Base-by-base conservation (phyloP, 106 monocot genomes). In the Phalaenopsis equestris region DNA sequence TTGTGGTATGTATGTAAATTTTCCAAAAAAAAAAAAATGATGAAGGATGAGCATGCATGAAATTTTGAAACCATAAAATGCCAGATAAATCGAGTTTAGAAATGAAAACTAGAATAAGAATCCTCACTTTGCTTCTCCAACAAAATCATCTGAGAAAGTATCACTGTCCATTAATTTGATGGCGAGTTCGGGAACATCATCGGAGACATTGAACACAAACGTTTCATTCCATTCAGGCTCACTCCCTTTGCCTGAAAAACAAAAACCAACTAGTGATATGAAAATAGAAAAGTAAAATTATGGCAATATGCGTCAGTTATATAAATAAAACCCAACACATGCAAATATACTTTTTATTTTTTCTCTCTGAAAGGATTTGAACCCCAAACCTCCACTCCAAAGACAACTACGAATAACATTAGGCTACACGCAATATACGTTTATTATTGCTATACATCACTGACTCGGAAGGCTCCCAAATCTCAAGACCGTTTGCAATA, bases 211-310 rank as follows among this genome's bases (percentile, higher is more conserved):
- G 80, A 90, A 90, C 1, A 86, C 58, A 77, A 90, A 90, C 46
- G 79, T 90, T 78, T 90, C 90, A 41, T 90, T 86, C 90, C 90
- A 90, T 84, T 88, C 88, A 49, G 88, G 90, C 15, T 90, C 78
- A 65, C 82, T 58, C 46, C 83, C 83, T 57, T 79, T 78, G 23
- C 78, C 83, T 83, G 77, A 45, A 82, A 6, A 36, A 55, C 23
- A 77, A 45, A 77, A 77, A 55, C 8, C 48, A 2, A 37, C 8
- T 55, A 30, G 18, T 24, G 30, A 18, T n/a, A 80, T 46, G 5
- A 67, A 82, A 43, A 3, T n/a, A 45, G 43, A 8, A 74, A 74
- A 74, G 1, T 3, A 61, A 6, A 74, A 43, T 43, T 18, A 74
- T 74, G 43, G 8, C 7, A 45, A 45, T 6, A 45, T 74, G 74